phyloP scores from a whole-genome alignment of 163 green algal genomes.

The Scenedesmus sp. region DNA sequence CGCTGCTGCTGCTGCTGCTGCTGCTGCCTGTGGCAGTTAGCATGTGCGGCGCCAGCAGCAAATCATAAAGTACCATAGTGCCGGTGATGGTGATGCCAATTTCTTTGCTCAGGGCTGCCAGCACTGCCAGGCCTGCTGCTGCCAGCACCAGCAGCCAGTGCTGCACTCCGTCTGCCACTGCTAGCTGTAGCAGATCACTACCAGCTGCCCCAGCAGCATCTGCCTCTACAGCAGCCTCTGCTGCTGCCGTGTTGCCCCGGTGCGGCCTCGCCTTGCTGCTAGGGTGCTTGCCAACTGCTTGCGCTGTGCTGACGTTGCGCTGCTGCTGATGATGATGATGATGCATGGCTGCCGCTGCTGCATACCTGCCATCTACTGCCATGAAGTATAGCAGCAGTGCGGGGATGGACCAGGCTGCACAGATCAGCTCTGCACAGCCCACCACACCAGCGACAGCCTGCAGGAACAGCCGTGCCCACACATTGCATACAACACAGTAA shows the following conservation, averaged over 20 bases:
- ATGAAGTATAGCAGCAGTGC: constrained; percentile 70
- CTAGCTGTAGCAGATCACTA: neutral
- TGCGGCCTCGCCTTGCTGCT: neutral
- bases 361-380: constrained; percentile 54
- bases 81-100: constrained; percentile 84
- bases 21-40: neutral
- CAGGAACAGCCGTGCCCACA: neutral
- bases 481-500: no score
- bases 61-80: constrained; percentile 74
- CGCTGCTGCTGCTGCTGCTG: constrained; percentile 12
- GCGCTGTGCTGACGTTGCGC: neutral
- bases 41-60: constrained; percentile 61
- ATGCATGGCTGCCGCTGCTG: constrained; percentile 6
- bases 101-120: constrained; percentile 83
- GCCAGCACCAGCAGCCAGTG: constrained; percentile 62
- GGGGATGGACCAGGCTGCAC: constrained; percentile 61
- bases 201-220: neutral
- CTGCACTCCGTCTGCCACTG: neutral
- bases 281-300: neutral
- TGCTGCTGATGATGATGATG: neutral
- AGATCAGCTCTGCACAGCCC: constrained; percentile 83
- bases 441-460: constrained; percentile 83
- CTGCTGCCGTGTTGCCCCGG: neutral
- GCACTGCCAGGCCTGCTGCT: constrained; percentile 45
- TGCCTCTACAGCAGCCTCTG: constrained; percentile 6